Base-by-base conservation (phyloP, 2,329 filamentous ascomycete genomes). In the Biscogniauxia sp. region DNA sequence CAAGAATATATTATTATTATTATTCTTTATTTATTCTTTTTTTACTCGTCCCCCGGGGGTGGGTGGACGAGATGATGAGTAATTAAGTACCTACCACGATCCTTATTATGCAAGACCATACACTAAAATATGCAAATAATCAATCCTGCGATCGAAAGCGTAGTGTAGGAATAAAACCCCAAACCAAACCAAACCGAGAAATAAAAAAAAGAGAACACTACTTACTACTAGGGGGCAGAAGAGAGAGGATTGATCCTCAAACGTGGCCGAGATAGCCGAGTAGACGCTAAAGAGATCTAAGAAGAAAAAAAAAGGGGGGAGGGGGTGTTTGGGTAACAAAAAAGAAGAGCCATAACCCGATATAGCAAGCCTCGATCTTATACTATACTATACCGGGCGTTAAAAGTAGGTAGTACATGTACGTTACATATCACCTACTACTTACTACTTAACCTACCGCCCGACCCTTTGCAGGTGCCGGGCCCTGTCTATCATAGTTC, bases 41-140 rank as follows among this genome's bases (percentile, higher is more conserved):
- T 23, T 23, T 23, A 5, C n/a, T n/a, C n/a, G n/a, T n/a, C n/a
- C 23, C 23, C 23, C 23, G 23, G 23, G 23, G 23, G 23, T 23
- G 23, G 23, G 23, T 37, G 13, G 37, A 45, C 37, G 37, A 45
- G 15, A 45, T n/a, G 37, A 11, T n/a, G 37, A 11, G 37, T 6
- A n/a, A 45, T 32, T 2, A 45, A 45, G 37, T 45, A 45, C 37
- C 37, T 45, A 45, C 37, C 37, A 5, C n/a, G 13, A 11, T n/a
- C 37, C 37, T n/a, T n/a, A n/a, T n/a, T 45, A 45, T 45, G 37
- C 37, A 45, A 15, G 37, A 45, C 37, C 17, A 19, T 51, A 51
- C 49, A 51, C 49, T 52, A 52, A 52, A 23, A 52, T 23, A 37
- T 54, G 19, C 20, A 25, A 54, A 54, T 54, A 50, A 53, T 32